These are phyloP conservation scores for Nicotiana otophora DNA, from an alignment of 257 asterid species.

Conservation along the genomic window DNA sequence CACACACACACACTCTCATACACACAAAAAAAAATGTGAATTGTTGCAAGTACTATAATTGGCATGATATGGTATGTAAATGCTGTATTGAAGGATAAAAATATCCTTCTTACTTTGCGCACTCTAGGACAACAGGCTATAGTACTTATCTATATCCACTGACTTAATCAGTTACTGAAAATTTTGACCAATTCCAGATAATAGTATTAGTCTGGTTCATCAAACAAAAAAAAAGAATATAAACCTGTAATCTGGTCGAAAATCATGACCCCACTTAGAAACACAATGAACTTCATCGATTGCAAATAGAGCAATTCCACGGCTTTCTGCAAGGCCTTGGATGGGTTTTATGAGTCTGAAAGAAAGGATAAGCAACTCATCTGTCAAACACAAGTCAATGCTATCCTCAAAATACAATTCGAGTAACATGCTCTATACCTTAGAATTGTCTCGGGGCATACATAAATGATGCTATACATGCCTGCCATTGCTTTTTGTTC, in stretches of 20 bases:
- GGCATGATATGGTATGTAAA: not conserved
- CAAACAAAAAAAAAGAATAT: constrained; percentile 12
- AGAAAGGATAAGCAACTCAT: constrained; percentile 3
- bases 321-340: constrained; percentile 59
- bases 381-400: constrained; percentile 10
- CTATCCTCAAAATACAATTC: constrained; percentile 6
- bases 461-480: constrained; percentile 53
- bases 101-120: not conserved
- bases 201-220: not conserved
- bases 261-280: constrained; percentile 92
- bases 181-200: not conserved
- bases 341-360: constrained; percentile 56
- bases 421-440: constrained; percentile 30
- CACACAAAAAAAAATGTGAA: not conserved
- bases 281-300: constrained; percentile 81
- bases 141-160: not conserved
- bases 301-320: constrained; percentile 73
- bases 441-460: constrained; percentile 76
- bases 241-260: constrained; percentile 84
- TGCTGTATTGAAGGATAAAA: not conserved
- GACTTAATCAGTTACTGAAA: not conserved
- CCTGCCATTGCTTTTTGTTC: constrained; percentile 72
- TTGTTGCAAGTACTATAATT: not conserved
- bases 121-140: not conserved
- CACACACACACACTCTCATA: too few relatives aligned